phyloP scores from a whole-genome alignment of 116 monocot species.

The Dioscorea cayenensis region DNA sequence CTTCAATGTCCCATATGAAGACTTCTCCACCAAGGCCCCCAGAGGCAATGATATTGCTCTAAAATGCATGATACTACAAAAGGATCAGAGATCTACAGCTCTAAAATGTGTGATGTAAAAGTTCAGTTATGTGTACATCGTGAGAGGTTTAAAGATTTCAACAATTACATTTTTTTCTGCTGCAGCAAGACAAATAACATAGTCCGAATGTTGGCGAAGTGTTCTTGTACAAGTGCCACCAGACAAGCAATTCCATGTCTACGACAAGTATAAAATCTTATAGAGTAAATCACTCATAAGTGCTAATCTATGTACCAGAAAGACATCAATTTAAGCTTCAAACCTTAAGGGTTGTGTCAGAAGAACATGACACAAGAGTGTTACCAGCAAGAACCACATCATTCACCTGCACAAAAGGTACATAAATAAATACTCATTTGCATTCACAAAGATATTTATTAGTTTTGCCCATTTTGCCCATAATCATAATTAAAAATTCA shows the following conservation, averaged over 20 bases:
- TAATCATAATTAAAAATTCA: no score
- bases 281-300: background rate
- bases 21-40: conserved; percentile 98
- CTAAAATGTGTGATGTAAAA: no score
- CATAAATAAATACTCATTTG: background rate
- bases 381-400: conserved; percentile 80
- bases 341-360: conserved; percentile 95
- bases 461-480: no score
- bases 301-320: background rate
- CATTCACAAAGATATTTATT: background rate
- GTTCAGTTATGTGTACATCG: background rate
- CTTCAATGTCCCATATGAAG: conserved; percentile 98
- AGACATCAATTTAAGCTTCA: conserved; percentile 1
- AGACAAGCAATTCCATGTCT: conserved; percentile 87
- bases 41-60: conserved; percentile 97
- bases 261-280: conserved; percentile 7
- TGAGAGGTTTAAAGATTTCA: background rate
- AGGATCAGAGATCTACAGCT: conserved; percentile 15
- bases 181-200: conserved; percentile 88
- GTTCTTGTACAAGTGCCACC: conserved; percentile 76
- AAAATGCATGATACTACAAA: conserved; percentile 35
- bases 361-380: conserved; percentile 89
- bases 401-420: conserved; percentile 59
- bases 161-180: conserved; percentile 78
- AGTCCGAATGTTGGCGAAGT: conserved; percentile 97